phyloP scores from a whole-genome alignment of 2,329 filamentous ascomycete genomes.

The Trichoderma harzianum region DNA sequence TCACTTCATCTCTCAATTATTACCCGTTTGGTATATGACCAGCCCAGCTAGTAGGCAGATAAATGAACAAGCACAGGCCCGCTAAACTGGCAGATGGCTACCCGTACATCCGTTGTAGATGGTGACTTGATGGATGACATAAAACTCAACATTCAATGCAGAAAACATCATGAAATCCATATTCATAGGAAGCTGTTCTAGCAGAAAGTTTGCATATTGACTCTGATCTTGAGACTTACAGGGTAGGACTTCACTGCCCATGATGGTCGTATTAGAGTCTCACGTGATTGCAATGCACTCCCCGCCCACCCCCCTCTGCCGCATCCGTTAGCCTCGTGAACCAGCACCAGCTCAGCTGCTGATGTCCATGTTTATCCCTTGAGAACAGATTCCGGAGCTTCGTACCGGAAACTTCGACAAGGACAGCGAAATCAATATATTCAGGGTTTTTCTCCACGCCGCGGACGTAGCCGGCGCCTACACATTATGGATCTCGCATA shows the following conservation, averaged over 20 bases:
- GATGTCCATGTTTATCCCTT: not conserved
- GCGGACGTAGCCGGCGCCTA: not conserved
- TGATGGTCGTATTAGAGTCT: not conserved
- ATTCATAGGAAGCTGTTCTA: not conserved
- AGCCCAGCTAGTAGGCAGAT: not conserved
- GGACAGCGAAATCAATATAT: not conserved
- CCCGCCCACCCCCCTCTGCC: not conserved
- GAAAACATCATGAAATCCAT: not conserved
- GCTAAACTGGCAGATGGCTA: not conserved
- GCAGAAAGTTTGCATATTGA: not conserved
- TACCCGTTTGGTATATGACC: not conserved
- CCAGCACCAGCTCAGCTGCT: conserved; percentile 5
- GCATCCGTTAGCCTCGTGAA: conserved; percentile 7
- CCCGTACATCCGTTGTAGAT: not conserved
- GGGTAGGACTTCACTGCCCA: not conserved
- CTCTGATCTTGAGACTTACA: not conserved
- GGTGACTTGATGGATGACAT: not conserved
- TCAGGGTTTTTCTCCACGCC: not conserved
- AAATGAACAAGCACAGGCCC: not conserved
- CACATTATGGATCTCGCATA: conserved; percentile 86
- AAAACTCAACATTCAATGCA: not conserved
- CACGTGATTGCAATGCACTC: conserved; percentile 11
- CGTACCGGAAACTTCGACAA: not conserved
- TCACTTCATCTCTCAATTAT: not conserved
- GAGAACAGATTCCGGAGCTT: not conserved